Percentiles rank a stretch among this genome's conserved stretches.
These are phyloP conservation scores for Omphalotus guepiniiformis DNA, from an alignment of 768 basidiomycete genomes.

Conservation along the genomic window DNA sequence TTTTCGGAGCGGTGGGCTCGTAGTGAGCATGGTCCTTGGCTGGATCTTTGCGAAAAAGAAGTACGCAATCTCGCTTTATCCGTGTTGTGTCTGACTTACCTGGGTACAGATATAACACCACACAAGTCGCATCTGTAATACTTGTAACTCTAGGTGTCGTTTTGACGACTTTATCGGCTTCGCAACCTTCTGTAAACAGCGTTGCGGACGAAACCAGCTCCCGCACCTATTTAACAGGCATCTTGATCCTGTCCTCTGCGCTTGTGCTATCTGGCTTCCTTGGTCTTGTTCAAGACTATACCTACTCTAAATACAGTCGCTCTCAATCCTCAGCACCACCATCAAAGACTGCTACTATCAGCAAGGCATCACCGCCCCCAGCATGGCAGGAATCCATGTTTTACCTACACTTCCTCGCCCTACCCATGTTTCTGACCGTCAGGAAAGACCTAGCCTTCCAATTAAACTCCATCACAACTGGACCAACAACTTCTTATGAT, in stretches of 20 bases:
- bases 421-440: conserved; percentile 72
- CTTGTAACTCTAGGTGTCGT: conserved; percentile 77
- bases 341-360: conserved; percentile 7
- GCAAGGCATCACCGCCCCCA: conserved; percentile 14
- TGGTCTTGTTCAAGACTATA: conserved; percentile 82
- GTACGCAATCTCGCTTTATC: conserved; percentile 31
- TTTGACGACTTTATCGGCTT: conserved; percentile 77
- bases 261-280: conserved; percentile 78
- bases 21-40: conserved; percentile 80
- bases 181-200: conserved; percentile 27
- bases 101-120: conserved; percentile 60
- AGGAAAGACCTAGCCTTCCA: conserved; percentile 48
- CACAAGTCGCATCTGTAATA: conserved; percentile 72
- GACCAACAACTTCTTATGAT: conserved; percentile 29
- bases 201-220: conserved; percentile 14
- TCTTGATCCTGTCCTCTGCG: conserved; percentile 69
- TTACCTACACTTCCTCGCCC: conserved; percentile 78
- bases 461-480: conserved; percentile 35
- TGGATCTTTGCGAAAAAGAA: conserved; percentile 61
- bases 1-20: conserved; percentile 84
- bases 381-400: conserved; percentile 92
- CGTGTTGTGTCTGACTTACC: no score
- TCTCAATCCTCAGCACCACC: conserved; percentile 6
- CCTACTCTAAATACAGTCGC: conserved; percentile 38
- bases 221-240: conserved; percentile 61